Evolutionary conservation across 495 filamentous ascomycete genomes (phyloP), one percentile per base, ranked within the genome.

Genomic region (Lentithecium fluviatile): DNA sequence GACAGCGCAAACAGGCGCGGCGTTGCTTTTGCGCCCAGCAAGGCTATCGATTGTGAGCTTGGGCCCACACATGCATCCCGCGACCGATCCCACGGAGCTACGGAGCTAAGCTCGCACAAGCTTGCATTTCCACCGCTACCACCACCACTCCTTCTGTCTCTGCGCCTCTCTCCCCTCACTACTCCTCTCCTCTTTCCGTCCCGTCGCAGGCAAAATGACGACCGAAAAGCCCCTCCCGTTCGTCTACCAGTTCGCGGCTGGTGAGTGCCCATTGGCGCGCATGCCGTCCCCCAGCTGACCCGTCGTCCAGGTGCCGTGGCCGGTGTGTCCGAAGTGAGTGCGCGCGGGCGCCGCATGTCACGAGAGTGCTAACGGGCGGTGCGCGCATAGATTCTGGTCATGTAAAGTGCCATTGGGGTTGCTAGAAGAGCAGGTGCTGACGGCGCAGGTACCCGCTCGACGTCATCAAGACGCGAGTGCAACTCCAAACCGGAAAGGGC

Each of bases 391-490:
- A 94, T 96, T 77, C 75, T 94, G 70, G 81, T 93, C 43, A 95
- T 95, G 90, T 94, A 82, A 66, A 45, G 34, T 79, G 32, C 43
- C 43, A 12, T 52, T 25, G 52, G 11, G 6, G 19, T 21, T 2
- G 15, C 20, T 19, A 17, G 25, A 17, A 20, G 65, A 69, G 56
- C 61, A 32, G 24, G 45, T 11, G 47, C 56, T 63, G 53, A 60
- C 25, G 25, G 48, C 15, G 23, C 48, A 97, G 91, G 94, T 98
- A 98, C 80, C 94, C 94, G 67, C 80, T 98, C 69, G 94, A 98
- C 75, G 93, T 97, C 45, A 90, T 98, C 70, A 98, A 98, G 81
- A 98, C 94, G 50, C 80, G 94, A 84, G 87, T 98, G 89, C 92
- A 97, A 73, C 82, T 97, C 51, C 92, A 97, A 74, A 82, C 83